Conservation (phyloP, 1,284 basidiomycete genomes). For the Vanrija pseudolonga region DNA sequence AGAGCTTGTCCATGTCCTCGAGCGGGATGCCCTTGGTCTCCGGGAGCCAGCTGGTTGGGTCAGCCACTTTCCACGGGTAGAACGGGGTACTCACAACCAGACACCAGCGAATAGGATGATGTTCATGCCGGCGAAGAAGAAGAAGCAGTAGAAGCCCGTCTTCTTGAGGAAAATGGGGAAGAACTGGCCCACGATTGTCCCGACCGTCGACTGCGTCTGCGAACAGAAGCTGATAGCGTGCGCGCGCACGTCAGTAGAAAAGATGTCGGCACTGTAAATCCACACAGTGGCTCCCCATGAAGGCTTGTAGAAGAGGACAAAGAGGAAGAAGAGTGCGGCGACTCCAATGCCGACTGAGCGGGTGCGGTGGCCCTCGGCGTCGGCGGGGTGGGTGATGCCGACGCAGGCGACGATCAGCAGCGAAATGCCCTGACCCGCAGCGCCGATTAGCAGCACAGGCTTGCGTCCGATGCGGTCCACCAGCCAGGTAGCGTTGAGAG, state of each 20-base stretch:
- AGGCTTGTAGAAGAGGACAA: slow-evolving; percentile 22
- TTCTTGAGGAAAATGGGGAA: slow-evolving; percentile 8
- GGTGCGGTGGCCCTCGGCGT: slow-evolving; percentile 9
- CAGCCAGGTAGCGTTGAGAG: slow-evolving; percentile 15
- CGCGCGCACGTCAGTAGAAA: slow-evolving; percentile 18
- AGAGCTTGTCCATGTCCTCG: slow-evolving; percentile 3
- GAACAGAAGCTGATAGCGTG: slow-evolving; percentile 18
- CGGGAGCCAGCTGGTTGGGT: neutral
- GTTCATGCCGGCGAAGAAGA: slow-evolving; percentile 7
- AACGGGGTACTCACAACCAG: neutral
- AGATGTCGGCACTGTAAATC: slow-evolving; percentile 21
- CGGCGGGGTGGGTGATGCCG: slow-evolving; percentile 6
- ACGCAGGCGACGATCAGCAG: slow-evolving; percentile 16
- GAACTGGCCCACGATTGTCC: slow-evolving; percentile 19
- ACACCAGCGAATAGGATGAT: neutral
- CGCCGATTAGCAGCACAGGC: slow-evolving; percentile 11
- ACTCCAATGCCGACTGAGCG: slow-evolving; percentile 18
- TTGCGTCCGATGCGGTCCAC: slow-evolving; percentile 2
- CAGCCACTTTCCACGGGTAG: neutral
- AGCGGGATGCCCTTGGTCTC: neutral
- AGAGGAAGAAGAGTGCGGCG: slow-evolving; percentile 16
- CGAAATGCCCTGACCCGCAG: slow-evolving; percentile 13
- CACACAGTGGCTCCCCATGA: slow-evolving; percentile 25
- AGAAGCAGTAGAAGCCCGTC: slow-evolving; percentile 8
- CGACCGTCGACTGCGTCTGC: slow-evolving; percentile 20